These are phyloP conservation scores for Picea engelmannii DNA, from an alignment of 83 land plant species.

Conservation along the genomic window DNA sequence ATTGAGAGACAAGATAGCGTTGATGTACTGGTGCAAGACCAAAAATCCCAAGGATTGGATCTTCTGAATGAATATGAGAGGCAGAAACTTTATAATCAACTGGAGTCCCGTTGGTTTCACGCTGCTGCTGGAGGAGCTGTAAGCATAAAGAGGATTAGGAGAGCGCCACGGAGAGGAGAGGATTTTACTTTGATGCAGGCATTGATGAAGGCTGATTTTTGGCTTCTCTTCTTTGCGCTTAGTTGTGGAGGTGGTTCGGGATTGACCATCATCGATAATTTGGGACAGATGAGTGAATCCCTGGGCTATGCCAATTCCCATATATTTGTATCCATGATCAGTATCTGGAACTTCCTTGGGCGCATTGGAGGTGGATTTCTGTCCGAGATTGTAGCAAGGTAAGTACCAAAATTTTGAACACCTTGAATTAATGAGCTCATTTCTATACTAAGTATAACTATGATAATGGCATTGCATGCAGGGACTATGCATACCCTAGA, in stretches of 20 bases:
- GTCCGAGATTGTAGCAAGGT: too few species aligned
- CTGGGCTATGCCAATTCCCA: constrained; percentile 46
- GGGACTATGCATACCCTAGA: too few species aligned
- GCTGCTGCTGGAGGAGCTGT: constrained; percentile 26
- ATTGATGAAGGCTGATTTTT: constrained; percentile 45
- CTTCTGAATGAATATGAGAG: constrained; percentile 15
- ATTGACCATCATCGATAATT: constrained; percentile 47
- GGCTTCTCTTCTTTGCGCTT: constrained; percentile 53
- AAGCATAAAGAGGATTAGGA: constrained; percentile 25
- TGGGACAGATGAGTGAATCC: constrained; percentile 51
- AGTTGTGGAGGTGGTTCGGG: too few species aligned
- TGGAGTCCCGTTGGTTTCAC: neutral
- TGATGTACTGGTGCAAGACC: constrained; percentile 44
- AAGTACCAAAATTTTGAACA: too few species aligned
- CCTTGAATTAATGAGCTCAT: too few species aligned
- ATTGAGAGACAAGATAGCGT: neutral
- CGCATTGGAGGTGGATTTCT: too few species aligned
- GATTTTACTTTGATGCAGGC: constrained; percentile 45
- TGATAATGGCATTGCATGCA: too few species aligned
- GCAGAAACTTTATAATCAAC: neutral
- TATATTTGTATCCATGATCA: constrained; percentile 28
- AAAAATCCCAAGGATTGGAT: constrained; percentile 19
- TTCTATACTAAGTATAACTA: too few species aligned
- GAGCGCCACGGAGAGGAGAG: constrained; percentile 43
- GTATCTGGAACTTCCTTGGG: too few species aligned